Conservation (phyloP, 306 rosid species). For the Rosa multiflora region DNA sequence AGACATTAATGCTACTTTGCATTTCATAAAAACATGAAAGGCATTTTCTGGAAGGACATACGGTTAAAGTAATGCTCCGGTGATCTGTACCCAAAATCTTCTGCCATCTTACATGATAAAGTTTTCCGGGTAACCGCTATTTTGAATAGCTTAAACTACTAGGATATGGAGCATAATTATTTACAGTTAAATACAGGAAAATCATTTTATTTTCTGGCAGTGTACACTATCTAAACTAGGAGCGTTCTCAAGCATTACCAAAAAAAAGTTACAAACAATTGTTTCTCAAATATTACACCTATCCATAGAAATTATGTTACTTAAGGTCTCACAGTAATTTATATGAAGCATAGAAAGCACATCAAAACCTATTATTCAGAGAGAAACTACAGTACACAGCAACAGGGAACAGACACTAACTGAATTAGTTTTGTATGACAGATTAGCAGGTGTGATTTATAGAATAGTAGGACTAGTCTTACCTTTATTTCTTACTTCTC, state of each 20-base stretch:
- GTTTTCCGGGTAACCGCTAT: not conserved
- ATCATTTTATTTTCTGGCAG: not conserved
- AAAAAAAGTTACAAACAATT: not conserved
- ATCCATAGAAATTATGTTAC: not conserved
- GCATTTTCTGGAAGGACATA: not conserved
- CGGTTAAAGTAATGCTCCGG: not conserved
- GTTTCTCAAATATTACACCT: not conserved
- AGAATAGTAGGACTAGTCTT: conserved; percentile 3
- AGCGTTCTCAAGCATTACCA: not conserved
- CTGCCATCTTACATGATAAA: not conserved
- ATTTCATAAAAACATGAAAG: not conserved
- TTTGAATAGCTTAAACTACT: not conserved
- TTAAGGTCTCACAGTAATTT: not conserved
- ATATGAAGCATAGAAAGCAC: not conserved
- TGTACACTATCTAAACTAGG: not conserved
- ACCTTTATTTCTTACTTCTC: conserved; percentile 4
- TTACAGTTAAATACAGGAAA: not conserved
- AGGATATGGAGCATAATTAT: not conserved
- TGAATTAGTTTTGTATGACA: not conserved
- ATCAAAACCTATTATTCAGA: not conserved
- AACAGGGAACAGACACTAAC: not conserved
- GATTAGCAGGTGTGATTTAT: not conserved
- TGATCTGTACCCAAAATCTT: not conserved
- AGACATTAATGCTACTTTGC: not conserved
- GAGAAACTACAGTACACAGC: conserved; percentile 1